A percentile compares a stretch with the other conserved stretches of the same genome.
These are phyloP conservation scores for Talaromyces atroroseus DNA, from an alignment of 2,329 filamentous ascomycete genomes.

Conservation along the genomic window DNA sequence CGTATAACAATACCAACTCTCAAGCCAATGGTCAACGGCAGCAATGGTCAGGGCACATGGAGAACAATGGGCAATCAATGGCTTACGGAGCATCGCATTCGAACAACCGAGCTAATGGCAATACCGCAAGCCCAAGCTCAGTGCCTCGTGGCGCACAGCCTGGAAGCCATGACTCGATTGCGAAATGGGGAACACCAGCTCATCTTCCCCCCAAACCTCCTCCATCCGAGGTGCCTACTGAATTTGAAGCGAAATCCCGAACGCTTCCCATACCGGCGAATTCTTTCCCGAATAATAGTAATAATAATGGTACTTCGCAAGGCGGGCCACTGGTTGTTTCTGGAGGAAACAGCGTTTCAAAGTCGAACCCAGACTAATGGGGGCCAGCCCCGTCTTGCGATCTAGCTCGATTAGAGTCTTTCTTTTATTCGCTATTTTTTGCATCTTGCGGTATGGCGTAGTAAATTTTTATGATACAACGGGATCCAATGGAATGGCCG, in stretches of 20 bases:
- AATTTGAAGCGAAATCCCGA: conserved; percentile 37
- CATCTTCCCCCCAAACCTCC: conserved; percentile 48
- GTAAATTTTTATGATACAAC: conserved; percentile 6
- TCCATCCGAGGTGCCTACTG: conserved; percentile 41
- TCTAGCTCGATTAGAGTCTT: conserved; percentile 9
- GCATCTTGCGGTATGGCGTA: conserved; percentile 15
- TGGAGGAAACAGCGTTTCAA: conserved; percentile 26
- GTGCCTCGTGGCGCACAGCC: conserved; percentile 20
- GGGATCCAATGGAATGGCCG: neutral
- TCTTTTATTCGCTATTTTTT: conserved; percentile 6
- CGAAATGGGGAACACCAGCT: conserved; percentile 48
- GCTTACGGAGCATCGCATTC: conserved; percentile 7
- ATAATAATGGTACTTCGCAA: conserved; percentile 17
- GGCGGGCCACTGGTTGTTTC: conserved; percentile 37
- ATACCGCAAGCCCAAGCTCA: conserved; percentile 14
- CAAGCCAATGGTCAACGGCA: conserved; percentile 24
- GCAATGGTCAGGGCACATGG: conserved; percentile 9
- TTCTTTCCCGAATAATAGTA: conserved; percentile 17
- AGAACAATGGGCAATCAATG: conserved; percentile 9
- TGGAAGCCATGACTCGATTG: conserved; percentile 35
- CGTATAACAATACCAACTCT: conserved; percentile 27
- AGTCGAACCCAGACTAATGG: conserved; percentile 18
- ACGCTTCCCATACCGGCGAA: conserved; percentile 18
- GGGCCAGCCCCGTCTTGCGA: neutral
- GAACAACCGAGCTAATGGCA: conserved; percentile 20